Conservation (phyloP, 2,329 filamentous ascomycete species). For the Westerdykella sp. region DNA sequence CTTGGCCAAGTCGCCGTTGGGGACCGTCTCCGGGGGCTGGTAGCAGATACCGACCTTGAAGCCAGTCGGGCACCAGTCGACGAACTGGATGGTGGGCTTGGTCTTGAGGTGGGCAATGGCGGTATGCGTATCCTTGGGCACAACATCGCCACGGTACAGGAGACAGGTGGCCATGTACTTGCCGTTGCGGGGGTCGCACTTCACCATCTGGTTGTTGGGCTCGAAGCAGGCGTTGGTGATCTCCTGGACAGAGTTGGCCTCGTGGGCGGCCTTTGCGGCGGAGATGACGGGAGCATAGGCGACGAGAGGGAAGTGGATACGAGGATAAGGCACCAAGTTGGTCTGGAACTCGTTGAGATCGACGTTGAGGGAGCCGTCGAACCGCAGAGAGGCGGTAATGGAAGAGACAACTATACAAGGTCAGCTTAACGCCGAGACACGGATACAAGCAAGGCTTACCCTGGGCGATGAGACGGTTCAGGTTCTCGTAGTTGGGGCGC, state of each 20-base stretch:
- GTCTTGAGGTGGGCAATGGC: constrained; percentile 97
- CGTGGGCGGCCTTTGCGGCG: constrained; percentile 90
- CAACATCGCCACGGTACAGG: constrained; percentile 96
- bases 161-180: constrained; percentile 99
- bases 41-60: constrained; percentile 99
- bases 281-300: constrained; percentile 94
- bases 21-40: constrained; percentile 92
- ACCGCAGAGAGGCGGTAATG: constrained; percentile 96
- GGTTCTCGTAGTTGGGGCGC: constrained; percentile 96
- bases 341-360: constrained; percentile 99
- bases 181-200: constrained; percentile 95
- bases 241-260: constrained; percentile 96
- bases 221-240: constrained; percentile 99
- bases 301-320: constrained; percentile 98
- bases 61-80: constrained; percentile 99
- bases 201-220: constrained; percentile 99
- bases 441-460: constrained; percentile 47
- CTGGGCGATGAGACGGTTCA: constrained; percentile 98
- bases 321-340: constrained; percentile 96
- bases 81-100: constrained; percentile 98
- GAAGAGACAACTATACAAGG: constrained; percentile 74
- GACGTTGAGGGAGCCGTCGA: constrained; percentile 98
- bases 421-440: constrained; percentile 21
- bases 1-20: constrained; percentile 94
- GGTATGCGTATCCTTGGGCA: constrained; percentile 88